Evolutionary conservation across 495 filamentous ascomycete genomes (phyloP).

Genomic region (Peziza echinospora): DNA sequence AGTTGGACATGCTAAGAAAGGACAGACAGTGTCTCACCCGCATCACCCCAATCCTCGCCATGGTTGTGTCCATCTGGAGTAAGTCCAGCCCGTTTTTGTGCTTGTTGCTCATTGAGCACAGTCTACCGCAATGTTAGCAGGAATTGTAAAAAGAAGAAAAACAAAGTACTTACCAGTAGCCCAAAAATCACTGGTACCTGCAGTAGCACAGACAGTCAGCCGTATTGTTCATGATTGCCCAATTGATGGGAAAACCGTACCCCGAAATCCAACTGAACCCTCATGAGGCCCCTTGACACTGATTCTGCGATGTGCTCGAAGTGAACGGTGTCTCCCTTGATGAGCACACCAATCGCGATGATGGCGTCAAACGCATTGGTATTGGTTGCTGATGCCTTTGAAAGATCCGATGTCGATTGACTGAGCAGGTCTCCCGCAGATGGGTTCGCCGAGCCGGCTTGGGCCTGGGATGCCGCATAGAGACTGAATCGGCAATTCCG

Average conservation of each 20-base stretch:
- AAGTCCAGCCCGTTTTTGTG: conserved; percentile 62
- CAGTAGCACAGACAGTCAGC: background rate
- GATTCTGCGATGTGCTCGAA: conserved; percentile 95
- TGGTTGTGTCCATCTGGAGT: conserved; percentile 47
- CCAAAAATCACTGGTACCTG: conserved; percentile 75
- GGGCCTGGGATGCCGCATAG: conserved; percentile 69
- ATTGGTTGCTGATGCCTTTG: conserved; percentile 19
- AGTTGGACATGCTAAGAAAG: no score
- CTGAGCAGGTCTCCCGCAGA: conserved; percentile 65
- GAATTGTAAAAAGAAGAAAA: background rate
- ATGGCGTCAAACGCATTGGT: conserved; percentile 67
- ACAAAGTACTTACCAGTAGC: conserved; percentile 28
- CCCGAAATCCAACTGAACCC: conserved; percentile 67
- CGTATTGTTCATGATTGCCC: no score
- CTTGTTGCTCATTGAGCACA: conserved; percentile 72
- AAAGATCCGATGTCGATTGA: conserved; percentile 23
- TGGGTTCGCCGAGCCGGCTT: conserved; percentile 36
- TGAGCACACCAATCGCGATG: conserved; percentile 84
- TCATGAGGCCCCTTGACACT: conserved; percentile 79
- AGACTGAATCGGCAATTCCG: conserved; percentile 31
- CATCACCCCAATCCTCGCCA: conserved; percentile 68
- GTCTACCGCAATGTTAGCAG: conserved; percentile 27
- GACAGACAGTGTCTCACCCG: conserved; percentile 25
- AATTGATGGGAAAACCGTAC: no score
- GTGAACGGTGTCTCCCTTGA: conserved; percentile 97